Evolutionary conservation across 169 alveolate species (phyloP), one percentile per base, ranked within the genome.

Genomic region (Pseudocohnilembus persalinus): DNA sequence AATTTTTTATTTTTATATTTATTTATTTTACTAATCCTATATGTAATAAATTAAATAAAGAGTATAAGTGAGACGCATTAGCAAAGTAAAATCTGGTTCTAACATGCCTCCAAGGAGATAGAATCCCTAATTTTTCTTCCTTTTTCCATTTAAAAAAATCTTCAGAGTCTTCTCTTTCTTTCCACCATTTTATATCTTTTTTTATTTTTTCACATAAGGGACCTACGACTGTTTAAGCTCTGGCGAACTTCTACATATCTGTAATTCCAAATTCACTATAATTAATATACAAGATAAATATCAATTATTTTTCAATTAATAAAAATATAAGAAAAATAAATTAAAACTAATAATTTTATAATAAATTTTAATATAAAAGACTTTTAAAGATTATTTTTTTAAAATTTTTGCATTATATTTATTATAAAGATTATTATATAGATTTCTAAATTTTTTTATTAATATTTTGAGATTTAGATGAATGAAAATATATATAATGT

Each of bases 11-110:
- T n/a, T 49, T 49, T 20, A 49, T 49, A 49, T 49, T 49, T 11
- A 49, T 49, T 92, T 29, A 76, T 77, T 64, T 82, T 72, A 82
- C 89, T 76, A 92, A 85, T 6, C 96, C 97, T 77, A 87, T 79
- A 72, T 89, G 87, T 11, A 94, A 68, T 27, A 90, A 77, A 84
- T 94, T 92, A 27, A 94, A 83, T 64, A 94, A 88, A 16, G 96
- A 89, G 83, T 94, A 92, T 88, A 94, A 80, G 83, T 94, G 95
- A 63, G 96, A 90, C 15, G 97, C 95, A 80, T 93, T 89, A 29
- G 97, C 90, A 82, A 94, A 94, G 79, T 94, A 94, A 32, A 92
- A 87, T 79, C 97, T 89, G 25, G 96, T 89, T 84, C 95, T 92
- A 0, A 94, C 93, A 90, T 94, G 96, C 33, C 96, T 88, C 94